A percentile compares a stretch with the other conserved stretches of the same genome.
Conservation (phyloP, 192 early-diverging fungal species). For the Chytriomyces confervae region DNA sequence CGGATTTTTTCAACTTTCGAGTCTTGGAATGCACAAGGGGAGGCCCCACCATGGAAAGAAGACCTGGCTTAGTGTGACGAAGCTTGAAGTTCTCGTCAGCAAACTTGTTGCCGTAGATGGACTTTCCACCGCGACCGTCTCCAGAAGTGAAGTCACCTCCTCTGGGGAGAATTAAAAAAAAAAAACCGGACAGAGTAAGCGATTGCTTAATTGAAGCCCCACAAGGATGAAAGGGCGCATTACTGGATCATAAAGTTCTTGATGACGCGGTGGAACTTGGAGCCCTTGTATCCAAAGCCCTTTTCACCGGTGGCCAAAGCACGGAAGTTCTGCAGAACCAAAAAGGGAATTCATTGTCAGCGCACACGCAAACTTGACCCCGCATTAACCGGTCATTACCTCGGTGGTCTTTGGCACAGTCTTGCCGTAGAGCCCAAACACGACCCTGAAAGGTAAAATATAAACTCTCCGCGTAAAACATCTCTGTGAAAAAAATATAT, state of each 20-base stretch:
- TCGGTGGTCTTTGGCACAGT: slow-evolving; percentile 70
- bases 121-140: slow-evolving; percentile 78
- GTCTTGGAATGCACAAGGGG: background rate
- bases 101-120: slow-evolving; percentile 83
- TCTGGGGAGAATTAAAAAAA: slow-evolving; percentile 32
- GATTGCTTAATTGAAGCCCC: background rate
- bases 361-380: slow-evolving; percentile 78
- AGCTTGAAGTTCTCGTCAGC: slow-evolving; percentile 95
- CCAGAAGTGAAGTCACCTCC: slow-evolving; percentile 86
- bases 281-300: slow-evolving; percentile 92
- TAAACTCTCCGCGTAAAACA: background rate
- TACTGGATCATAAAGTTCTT: slow-evolving; percentile 77
- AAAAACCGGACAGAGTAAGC: background rate
- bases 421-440: slow-evolving; percentile 60
- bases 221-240: slow-evolving; percentile 55
- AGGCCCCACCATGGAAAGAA: slow-evolving; percentile 85
- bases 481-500: background rate
- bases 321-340: slow-evolving; percentile 83
- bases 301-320: slow-evolving; percentile 71
- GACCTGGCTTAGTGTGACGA: slow-evolving; percentile 68
- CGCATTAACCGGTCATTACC: slow-evolving; percentile 47
- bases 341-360: slow-evolving; percentile 54
- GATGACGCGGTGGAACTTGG: slow-evolving; percentile 72
- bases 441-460: slow-evolving; percentile 31
- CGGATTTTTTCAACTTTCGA: too few relatives aligned